Evolutionary conservation across 2,329 filamentous ascomycete species (phyloP).

Genomic region (Exophiala sideris): DNA sequence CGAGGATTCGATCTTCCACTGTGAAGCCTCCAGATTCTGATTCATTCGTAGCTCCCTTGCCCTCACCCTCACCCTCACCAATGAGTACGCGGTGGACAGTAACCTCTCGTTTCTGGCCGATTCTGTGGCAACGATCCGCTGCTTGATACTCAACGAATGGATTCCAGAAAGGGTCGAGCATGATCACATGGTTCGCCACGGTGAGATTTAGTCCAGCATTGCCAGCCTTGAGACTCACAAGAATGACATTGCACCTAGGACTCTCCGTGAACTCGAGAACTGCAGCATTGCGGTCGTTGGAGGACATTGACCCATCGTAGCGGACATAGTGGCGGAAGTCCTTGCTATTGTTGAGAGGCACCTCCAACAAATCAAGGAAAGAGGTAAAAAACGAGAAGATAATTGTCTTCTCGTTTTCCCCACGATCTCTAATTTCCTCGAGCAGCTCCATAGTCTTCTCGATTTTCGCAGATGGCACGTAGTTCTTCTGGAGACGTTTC

Average conservation of each 20-base stretch:
- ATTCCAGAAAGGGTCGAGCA: constrained; percentile 93
- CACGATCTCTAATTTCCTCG: constrained; percentile 44
- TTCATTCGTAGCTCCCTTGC: background rate
- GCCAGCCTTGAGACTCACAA: constrained; percentile 75
- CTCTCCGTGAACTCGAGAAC: constrained; percentile 66
- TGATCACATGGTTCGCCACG: constrained; percentile 78
- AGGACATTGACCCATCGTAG: constrained; percentile 74
- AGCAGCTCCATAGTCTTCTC: constrained; percentile 66
- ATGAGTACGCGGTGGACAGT: constrained; percentile 77
- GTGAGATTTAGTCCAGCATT: constrained; percentile 85
- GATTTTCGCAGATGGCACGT: constrained; percentile 72
- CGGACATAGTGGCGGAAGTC: constrained; percentile 59
- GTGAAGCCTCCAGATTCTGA: constrained; percentile 46
- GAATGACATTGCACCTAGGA: constrained; percentile 62
- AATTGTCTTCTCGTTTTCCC: constrained; percentile 68
- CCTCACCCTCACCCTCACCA: constrained; percentile 45
- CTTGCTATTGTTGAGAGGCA: constrained; percentile 52
- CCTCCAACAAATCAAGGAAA: constrained; percentile 71
- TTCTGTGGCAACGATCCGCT: constrained; percentile 82
- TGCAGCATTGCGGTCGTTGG: constrained; percentile 62
- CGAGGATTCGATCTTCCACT: constrained; percentile 82
- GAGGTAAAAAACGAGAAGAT: constrained; percentile 81
- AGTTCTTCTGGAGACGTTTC: constrained; percentile 63
- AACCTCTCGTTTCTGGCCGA: constrained; percentile 73
- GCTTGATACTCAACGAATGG: constrained; percentile 81